phyloP scores from a whole-genome alignment of 1,284 basidiomycete species.

The Apiotrichum siamense region DNA sequence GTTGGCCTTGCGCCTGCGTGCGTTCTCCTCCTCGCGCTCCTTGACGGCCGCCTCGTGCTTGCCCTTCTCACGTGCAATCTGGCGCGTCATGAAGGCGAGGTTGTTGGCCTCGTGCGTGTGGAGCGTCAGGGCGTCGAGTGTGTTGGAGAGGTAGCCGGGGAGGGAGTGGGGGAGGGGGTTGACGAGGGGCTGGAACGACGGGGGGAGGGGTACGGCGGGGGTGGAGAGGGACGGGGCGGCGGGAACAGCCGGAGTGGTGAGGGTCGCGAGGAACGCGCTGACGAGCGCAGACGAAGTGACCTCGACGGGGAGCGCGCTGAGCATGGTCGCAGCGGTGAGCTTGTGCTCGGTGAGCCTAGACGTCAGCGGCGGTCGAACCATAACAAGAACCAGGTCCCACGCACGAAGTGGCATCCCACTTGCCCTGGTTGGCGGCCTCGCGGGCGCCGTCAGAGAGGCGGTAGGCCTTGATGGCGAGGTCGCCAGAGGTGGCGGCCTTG shows the following conservation, averaged over 20 bases:
- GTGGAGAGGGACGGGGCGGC: conserved; percentile 35
- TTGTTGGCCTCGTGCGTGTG: conserved; percentile 90
- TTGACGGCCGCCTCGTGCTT: conserved; percentile 73
- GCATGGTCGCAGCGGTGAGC: conserved; percentile 81
- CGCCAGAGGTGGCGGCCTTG: conserved; percentile 65
- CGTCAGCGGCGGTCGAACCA: neutral
- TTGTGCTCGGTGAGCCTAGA: conserved; percentile 73
- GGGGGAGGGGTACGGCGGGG: conserved; percentile 46
- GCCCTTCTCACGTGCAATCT: conserved; percentile 81
- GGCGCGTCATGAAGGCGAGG: conserved; percentile 82
- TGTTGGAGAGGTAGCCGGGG: conserved; percentile 59
- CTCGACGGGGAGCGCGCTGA: conserved; percentile 83
- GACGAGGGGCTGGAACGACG: conserved; percentile 52
- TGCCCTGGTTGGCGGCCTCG: conserved; percentile 75
- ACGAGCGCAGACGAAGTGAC: conserved; percentile 82
- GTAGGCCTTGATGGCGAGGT: conserved; percentile 87
- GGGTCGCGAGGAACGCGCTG: conserved; percentile 71
- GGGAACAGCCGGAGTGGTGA: conserved; percentile 50
- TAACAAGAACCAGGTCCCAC: conserved; percentile 13
- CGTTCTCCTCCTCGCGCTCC: conserved; percentile 88
- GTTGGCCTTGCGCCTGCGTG: conserved; percentile 71
- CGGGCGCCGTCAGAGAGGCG: conserved; percentile 76
- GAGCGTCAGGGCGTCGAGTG: conserved; percentile 75
- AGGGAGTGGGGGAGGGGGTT: conserved; percentile 51
- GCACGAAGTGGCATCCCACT: conserved; percentile 80